These are phyloP conservation scores for Pestalotiopsis sp. DNA, from an alignment of 2,329 filamentous ascomycete species.

Conservation along the genomic window DNA sequence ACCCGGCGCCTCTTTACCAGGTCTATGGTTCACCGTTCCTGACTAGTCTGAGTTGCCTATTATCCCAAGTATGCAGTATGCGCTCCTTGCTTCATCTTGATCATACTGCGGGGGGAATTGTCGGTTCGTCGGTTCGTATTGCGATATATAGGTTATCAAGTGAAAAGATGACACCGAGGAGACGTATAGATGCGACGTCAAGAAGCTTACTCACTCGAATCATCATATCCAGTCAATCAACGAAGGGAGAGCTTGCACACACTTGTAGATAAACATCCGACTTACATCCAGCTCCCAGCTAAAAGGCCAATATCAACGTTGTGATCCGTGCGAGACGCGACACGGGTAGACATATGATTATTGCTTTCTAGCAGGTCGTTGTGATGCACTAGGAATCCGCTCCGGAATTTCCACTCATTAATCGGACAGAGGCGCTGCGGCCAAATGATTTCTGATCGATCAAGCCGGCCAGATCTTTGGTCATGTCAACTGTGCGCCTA, in stretches of 20 bases:
- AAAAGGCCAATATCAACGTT: not conserved
- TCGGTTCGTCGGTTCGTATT: no score
- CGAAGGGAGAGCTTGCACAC: no score
- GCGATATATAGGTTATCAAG: no score
- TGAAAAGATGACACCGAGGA: no score
- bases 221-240: no score
- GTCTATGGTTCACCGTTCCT: slow-evolving; percentile 9
- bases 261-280: no score
- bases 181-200: no score
- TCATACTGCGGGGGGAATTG: not conserved
- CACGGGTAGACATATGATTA: not conserved
- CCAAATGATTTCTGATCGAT: not conserved
- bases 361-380: not conserved
- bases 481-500: not conserved
- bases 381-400: not conserved
- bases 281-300: no score
- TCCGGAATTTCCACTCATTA: not conserved
- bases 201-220: no score
- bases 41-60: not conserved
- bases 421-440: not conserved
- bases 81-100: not conserved
- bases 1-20: not conserved
- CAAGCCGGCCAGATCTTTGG: not conserved
- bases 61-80: not conserved
- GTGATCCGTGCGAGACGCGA: not conserved